Evolutionary conservation across 2,329 filamentous ascomycete genomes (phyloP), one percentile per base, ranked within the genome.

Genomic region (Phoma sp.): DNA sequence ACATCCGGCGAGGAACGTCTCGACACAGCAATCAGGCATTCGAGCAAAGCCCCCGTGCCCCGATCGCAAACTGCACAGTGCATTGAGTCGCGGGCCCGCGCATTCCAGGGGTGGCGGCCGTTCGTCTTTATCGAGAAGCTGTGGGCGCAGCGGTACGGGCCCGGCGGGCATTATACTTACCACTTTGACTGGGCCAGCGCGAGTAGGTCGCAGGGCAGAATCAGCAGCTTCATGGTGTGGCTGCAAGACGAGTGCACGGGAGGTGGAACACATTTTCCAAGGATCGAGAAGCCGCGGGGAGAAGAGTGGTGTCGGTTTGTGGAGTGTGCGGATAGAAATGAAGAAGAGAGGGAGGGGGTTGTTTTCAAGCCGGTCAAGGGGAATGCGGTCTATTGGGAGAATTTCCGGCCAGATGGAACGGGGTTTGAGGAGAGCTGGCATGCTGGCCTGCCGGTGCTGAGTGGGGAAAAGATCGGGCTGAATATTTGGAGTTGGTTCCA

Each of bases 401-500:
- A 87, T 68, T 75, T 86, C 52, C 74, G 80, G 35, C 57, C 73
- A 0, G 82, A 86, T 69, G 84, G 84, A 2, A 76, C 72, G 22
- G 83, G 83, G 10, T 84, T 83, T 63, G 75, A 78, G 52, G 83
- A 86, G 70, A 84, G 82, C 29, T 84, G 84, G 77, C 85, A 87
- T 77, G 83, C 83, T 38, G 84, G 83, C 4, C 74, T 86, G 64
- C 83, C 84, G 7, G 84, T 87, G 0, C 70, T 72, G 43, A 75
- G 70, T 36, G 85, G 85, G 2, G 77, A 73, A 33, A 87, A 87
- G 74, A 78, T 86, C 52, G 85, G 84, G 0, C 69, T 87, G 71
- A 87, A 87, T 72, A 85, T 87, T 57, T 87, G 85, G 85, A 86
- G 81, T 70, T 86, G 83, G 83, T 82, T 80, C 68, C 81, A 84